A percentile compares a stretch with the other conserved stretches of the same genome.
These are phyloP conservation scores for Phtheirospermum japonicum DNA, from an alignment of 257 asterid species.

Conservation along the genomic window DNA sequence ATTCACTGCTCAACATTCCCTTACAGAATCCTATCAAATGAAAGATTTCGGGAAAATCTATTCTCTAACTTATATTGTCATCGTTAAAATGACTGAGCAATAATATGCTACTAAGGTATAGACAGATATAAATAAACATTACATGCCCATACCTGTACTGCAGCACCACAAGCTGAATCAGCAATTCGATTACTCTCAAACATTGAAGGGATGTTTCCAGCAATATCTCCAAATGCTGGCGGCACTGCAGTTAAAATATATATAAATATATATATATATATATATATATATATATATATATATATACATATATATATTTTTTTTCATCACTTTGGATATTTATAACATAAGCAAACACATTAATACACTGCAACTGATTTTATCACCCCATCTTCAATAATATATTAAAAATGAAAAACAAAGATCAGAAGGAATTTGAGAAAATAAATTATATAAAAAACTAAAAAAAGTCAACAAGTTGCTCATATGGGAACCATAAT, in stretches of 20 bases:
- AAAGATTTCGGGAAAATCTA: no score
- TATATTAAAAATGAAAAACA: constrained; percentile 1
- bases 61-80: background rate
- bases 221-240: constrained; percentile 76
- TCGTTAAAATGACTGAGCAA: constrained; percentile 11
- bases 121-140: background rate
- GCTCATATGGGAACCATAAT: constrained; percentile 24
- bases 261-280: no score
- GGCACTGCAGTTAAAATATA: constrained; percentile 59
- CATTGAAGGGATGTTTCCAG: constrained; percentile 89
- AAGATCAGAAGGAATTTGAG: constrained; percentile 3
- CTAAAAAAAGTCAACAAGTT: no score
- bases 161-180: constrained; percentile 96
- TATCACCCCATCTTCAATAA: background rate
- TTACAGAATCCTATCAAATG: no score
- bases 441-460: constrained; percentile 15
- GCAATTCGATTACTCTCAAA: constrained; percentile 74
- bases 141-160: constrained; percentile 62
- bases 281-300: no score
- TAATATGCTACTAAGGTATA: constrained; percentile 7
- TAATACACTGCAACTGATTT: constrained; percentile 15
- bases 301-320: no score
- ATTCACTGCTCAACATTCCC: constrained; percentile 9
- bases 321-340: constrained; percentile 6
- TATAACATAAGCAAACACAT: constrained; percentile 15